A percentile compares a stretch with the other conserved stretches of the same genome.
Evolutionary conservation across 495 filamentous ascomycete species (phyloP).

Genomic region (Xanthoparmelia taractica): DNA sequence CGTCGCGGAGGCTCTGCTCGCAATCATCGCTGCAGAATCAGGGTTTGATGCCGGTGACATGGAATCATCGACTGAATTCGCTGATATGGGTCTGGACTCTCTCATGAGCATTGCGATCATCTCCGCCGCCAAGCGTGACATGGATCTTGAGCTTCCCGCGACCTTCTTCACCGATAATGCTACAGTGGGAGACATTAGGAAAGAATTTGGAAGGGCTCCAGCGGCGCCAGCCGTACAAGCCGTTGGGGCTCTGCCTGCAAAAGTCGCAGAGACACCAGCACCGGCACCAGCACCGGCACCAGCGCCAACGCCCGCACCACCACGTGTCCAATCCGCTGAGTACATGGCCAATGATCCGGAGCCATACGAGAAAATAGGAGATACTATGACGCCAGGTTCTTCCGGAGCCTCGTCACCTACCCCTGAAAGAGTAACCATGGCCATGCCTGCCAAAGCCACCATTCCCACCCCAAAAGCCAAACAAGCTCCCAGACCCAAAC

Average conservation of each 20-base stretch:
- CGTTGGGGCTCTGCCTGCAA: neutral
- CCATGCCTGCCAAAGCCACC: neutral
- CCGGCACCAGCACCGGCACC: no score
- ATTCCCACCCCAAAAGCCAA: neutral
- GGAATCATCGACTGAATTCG: constrained; percentile 38
- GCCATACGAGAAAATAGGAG: neutral
- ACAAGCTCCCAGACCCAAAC: neutral
- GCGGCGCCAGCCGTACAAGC: neutral
- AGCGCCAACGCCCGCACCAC: neutral
- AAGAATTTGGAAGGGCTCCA: constrained; percentile 6
- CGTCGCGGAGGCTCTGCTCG: constrained; percentile 41
- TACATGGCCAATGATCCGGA: neutral
- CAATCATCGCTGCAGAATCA: constrained; percentile 57
- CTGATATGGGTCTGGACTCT: constrained; percentile 45
- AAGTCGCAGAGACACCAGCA: neutral
- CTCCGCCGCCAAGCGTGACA: constrained; percentile 45
- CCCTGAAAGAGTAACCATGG: neutral
- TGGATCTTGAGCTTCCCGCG: constrained; percentile 15
- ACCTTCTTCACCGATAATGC: constrained; percentile 22
- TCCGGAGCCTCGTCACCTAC: neutral
- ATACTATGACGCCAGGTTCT: neutral
- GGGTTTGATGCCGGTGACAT: constrained; percentile 50
- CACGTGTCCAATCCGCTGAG: neutral
- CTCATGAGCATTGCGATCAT: constrained; percentile 44
- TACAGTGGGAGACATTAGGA: constrained; percentile 21